Base-by-base conservation (phyloP, 2,329 filamentous ascomycete species). In the Talaromyces verruculosus region DNA sequence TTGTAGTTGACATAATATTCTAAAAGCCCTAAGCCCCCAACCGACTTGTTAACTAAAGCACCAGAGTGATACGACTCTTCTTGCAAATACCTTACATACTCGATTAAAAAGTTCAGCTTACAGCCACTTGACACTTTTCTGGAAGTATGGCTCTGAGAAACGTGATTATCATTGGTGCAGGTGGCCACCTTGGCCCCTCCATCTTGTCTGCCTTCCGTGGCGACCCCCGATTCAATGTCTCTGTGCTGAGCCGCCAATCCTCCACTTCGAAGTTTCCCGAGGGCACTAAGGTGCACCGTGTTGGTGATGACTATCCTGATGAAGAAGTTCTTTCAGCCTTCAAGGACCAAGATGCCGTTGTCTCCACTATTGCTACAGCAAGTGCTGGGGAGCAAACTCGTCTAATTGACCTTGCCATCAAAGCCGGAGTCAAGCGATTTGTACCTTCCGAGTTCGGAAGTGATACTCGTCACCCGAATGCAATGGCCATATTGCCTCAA, bases 351-450 rank as follows among this genome's bases (percentile, higher is more conserved):
- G 60, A 62, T 62, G 60, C 35, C 5, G 45, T 62, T 3, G n/a
- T 62, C 25, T 51, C 60, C 7, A 39, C 45, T n/a, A 53, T 62
- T n/a, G 43, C 60, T 13, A 62, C 43, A 28, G 33, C 45, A 11
- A 39, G 33, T 30, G 13, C n/a, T 2, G 22, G 5, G 11, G 7
- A 39, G 13, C 45, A 62, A n/a, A 19, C 10, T 11, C 30, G 19
- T 33, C 22, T 51, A 17, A 61, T 65, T 19, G 47, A 55, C 25
- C 37, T 53, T 15, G 57, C 63, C n/a, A 53, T 65, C n/a, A 65
- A 65, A 30, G 63, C 63, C 57, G 63, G 63, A 19, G 63, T 65
- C n/a, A 53, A 65, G 19, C 35, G 57, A 39, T 65, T 65, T 25
- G 28, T 65, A 10, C 57, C 63, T 43, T 65, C 63, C 33, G 63